Percentiles rank a stretch among this genome's conserved stretches.
phyloP scores from a whole-genome alignment of 345 rosid species.

The Brassica napus region DNA sequence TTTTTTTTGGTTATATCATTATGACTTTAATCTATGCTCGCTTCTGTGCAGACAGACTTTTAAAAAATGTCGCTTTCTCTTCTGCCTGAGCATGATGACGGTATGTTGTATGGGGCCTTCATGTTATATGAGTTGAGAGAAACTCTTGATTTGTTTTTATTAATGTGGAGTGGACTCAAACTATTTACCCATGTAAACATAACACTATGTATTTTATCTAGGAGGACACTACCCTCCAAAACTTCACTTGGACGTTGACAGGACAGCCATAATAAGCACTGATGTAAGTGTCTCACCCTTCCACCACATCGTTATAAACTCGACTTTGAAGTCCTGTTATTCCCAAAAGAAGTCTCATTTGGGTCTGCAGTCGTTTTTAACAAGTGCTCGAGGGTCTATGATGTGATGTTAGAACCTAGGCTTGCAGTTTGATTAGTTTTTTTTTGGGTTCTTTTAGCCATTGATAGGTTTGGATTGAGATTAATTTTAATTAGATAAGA shows the following conservation, averaged over 20 bases:
- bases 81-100: background rate
- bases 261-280: background rate
- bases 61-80: background rate
- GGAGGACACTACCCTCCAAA: background rate
- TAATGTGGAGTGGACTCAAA: background rate
- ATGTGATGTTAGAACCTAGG: too few relatives aligned
- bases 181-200: background rate
- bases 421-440: too few relatives aligned
- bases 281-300: background rate
- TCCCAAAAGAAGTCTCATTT: too few relatives aligned
- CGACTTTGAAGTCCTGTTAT: too few relatives aligned
- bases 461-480: background rate
- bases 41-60: background rate
- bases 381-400: too few relatives aligned
- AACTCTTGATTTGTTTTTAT: background rate
- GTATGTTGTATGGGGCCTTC: background rate
- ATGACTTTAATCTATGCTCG: background rate
- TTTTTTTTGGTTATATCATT: background rate
- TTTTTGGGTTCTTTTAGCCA: too few relatives aligned
- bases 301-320: background rate
- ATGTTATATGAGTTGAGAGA: background rate
- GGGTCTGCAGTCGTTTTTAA: too few relatives aligned
- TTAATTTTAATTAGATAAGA: background rate
- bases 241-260: background rate
- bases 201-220: background rate